Evolutionary conservation across 1,284 basidiomycete genomes (phyloP), one percentile per base, ranked within the genome.

Genomic region (Boletus smithii): DNA sequence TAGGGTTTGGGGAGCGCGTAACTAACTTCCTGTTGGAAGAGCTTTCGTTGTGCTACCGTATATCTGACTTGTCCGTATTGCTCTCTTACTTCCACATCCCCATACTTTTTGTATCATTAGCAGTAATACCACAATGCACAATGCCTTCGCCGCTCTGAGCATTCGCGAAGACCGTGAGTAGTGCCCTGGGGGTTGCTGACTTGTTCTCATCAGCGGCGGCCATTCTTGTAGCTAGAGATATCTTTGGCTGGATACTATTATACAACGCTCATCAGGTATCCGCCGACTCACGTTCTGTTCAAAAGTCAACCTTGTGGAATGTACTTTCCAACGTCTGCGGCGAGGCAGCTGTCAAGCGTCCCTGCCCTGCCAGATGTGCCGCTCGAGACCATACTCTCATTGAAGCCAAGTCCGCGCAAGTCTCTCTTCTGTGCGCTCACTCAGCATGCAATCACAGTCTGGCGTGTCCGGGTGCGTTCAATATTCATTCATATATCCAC

Each of bases 251-350:
- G 23, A 18, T 20, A 20, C 20, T 4, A n/a, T n/a, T n/a, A n/a
- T n/a, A 20, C 20, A 32, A 23, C 33, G 27, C 20, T 38, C 27
- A 33, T 27, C 23, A 26, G 6, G 13, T n/a, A n/a, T n/a, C n/a
- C n/a, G n/a, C n/a, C n/a, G n/a, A n/a, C n/a, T 36, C 34, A 22
- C 34, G 20, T 16, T 44, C 14, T 22, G 26, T 32, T 20, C 20
- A 17, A 17, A 32, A 9, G 26, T 31, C 38, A n/a, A 30, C 26
- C 18, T 42, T 16, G 42, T 16, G 22, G 40, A 48, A 91, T 91
- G 88, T 91, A 91, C 70, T 91, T 91, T 67, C 88, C 88, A 48
- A 90, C 85, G 17, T 81, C 83, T 27, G 80, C 85, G 43, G 85
- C 88, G 22, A 73, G 79, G 58, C 85, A 81, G 59, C 73, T 90